Conservation (phyloP, 2,329 filamentous ascomycete species). For the Cladosporium sp. region DNA sequence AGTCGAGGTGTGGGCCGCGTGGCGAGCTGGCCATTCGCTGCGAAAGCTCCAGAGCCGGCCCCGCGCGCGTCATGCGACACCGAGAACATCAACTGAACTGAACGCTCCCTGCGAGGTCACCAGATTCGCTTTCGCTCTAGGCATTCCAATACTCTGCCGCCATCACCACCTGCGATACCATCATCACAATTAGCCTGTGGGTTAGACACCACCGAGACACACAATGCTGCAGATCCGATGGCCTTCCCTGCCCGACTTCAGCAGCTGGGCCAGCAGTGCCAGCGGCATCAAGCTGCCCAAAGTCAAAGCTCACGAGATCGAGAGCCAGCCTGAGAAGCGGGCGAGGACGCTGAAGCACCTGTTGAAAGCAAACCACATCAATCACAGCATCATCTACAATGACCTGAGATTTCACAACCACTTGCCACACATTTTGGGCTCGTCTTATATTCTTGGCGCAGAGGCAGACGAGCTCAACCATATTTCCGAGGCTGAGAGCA, state of each 20-base stretch:
- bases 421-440: conserved; percentile 73
- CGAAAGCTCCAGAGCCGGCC: neutral
- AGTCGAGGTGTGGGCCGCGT: neutral
- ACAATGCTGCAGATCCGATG: conserved; percentile 28
- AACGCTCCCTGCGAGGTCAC: neutral
- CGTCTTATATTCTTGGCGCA: conserved; percentile 81
- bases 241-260: conserved; percentile 25
- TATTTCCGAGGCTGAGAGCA: conserved; percentile 74
- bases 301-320: conserved; percentile 72
- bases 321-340: conserved; percentile 73
- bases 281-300: conserved; percentile 53
- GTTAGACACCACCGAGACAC: neutral
- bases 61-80: neutral
- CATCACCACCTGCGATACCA: neutral
- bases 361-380: conserved; percentile 85
- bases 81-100: too few species aligned
- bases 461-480: conserved; percentile 66
- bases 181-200: neutral
- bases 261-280: conserved; percentile 18
- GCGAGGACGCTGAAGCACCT: conserved; percentile 84
- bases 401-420: conserved; percentile 76
- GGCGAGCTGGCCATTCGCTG: neutral
- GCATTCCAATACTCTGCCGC: neutral
- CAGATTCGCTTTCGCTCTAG: neutral
- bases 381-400: conserved; percentile 78